A percentile compares a stretch with the other conserved stretches of the same genome.
Conservation (phyloP, 1,284 basidiomycete species). For the Naganishia cerealis region DNA sequence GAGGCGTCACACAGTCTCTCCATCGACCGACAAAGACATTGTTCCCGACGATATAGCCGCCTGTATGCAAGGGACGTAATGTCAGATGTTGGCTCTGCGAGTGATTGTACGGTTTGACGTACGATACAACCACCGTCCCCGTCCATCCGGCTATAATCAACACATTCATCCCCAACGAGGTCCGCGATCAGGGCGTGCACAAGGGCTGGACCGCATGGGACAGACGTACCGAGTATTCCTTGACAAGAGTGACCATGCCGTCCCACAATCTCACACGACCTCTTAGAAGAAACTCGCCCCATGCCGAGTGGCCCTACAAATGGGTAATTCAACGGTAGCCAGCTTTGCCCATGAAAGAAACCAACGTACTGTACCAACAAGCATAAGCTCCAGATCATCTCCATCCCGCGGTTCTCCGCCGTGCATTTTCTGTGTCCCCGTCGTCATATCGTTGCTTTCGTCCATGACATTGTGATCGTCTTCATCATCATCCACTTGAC, state of each 20-base stretch:
- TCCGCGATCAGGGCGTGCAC: background rate
- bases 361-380: slow-evolving; percentile 52
- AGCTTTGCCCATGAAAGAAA: background rate
- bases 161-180: too few relatives aligned
- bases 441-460: slow-evolving; percentile 35
- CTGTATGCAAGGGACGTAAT: slow-evolving; percentile 34
- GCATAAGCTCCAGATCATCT: slow-evolving; percentile 52
- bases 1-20: slow-evolving; percentile 53
- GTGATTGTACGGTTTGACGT: slow-evolving; percentile 43
- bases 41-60: slow-evolving; percentile 53
- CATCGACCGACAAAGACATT: slow-evolving; percentile 52
- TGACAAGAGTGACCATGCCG: slow-evolving; percentile 57
- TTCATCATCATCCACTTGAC: slow-evolving; percentile 11
- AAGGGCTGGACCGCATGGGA: background rate
- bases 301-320: slow-evolving; percentile 56
- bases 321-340: background rate
- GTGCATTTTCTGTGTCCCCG: slow-evolving; percentile 29
- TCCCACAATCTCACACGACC: slow-evolving; percentile 59
- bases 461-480: slow-evolving; percentile 34
- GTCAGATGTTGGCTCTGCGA: slow-evolving; percentile 44
- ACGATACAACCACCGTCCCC: slow-evolving; percentile 59
- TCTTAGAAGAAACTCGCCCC: slow-evolving; percentile 58
- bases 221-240: slow-evolving; percentile 56
- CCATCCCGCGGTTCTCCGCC: slow-evolving; percentile 34
- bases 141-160: slow-evolving; percentile 50